These are phyloP conservation scores for Debaryomyces prosopidis DNA, from an alignment of 805 yeast genomes.

Conservation along the genomic window DNA sequence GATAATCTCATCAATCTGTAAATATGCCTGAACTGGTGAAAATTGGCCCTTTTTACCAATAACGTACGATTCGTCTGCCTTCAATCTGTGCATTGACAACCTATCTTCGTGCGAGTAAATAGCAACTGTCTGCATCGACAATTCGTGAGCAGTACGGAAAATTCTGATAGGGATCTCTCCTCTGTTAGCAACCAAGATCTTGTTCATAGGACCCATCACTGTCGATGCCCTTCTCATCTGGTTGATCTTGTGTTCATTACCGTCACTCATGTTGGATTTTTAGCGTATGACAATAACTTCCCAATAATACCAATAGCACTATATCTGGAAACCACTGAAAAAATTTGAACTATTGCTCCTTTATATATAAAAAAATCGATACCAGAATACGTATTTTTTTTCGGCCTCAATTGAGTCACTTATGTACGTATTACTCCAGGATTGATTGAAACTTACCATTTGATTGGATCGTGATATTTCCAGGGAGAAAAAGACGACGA, in stretches of 20 bases:
- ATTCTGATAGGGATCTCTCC: conserved; percentile 87
- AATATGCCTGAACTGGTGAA: conserved; percentile 94
- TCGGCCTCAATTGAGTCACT: neutral
- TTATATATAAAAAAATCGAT: too few relatives aligned
- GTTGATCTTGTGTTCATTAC: conserved; percentile 27
- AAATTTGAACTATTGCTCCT: too few relatives aligned
- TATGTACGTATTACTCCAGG: neutral
- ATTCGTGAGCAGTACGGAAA: conserved; percentile 96
- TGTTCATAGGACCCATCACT: conserved; percentile 48
- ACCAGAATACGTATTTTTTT: too few relatives aligned
- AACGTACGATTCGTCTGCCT: conserved; percentile 91
- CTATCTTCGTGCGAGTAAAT: conserved; percentile 96
- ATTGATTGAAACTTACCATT: neutral
- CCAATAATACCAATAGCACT: too few relatives aligned
- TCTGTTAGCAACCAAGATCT: conserved; percentile 79
- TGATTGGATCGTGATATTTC: neutral
- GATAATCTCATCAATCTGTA: conserved; percentile 94
- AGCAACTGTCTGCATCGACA: conserved; percentile 96
- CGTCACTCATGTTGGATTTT: neutral
- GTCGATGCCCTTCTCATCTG: conserved; percentile 44
- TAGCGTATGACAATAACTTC: too few relatives aligned
- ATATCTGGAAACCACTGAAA: too few relatives aligned
- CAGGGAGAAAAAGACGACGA: neutral
- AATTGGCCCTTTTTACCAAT: conserved; percentile 87
- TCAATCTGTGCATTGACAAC: conserved; percentile 89